phyloP scores from a whole-genome alignment of 306 rosid genomes.

The Lathyrus sativus region DNA sequence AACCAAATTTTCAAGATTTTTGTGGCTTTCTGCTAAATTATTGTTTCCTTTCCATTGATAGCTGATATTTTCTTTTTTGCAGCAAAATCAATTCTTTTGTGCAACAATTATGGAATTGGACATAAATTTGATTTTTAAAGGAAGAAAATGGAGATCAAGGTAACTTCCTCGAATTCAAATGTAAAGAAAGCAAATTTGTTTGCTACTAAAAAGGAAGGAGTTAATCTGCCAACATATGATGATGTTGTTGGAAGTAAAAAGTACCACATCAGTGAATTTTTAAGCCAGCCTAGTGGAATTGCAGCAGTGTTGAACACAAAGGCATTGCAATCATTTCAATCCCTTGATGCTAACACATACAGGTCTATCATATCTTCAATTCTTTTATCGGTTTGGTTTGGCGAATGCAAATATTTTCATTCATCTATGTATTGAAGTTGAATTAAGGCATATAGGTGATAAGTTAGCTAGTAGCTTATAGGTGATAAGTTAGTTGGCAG shows the following conservation, averaged over 20 bases:
- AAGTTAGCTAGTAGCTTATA: no score
- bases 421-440: conserved; percentile 6
- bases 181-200: conserved; percentile 69
- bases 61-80: conserved; percentile 31
- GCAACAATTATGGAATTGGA: conserved; percentile 51
- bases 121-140: conserved; percentile 42
- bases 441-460: neutral
- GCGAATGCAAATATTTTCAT: conserved; percentile 17
- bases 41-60: conserved; percentile 9
- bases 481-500: no score
- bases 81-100: conserved; percentile 43
- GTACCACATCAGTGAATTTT: conserved; percentile 69
- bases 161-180: conserved; percentile 51
- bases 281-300: conserved; percentile 73
- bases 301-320: conserved; percentile 76
- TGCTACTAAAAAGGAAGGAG: conserved; percentile 65
- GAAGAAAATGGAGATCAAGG: conserved; percentile 53
- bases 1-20: conserved; percentile 1
- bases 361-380: conserved; percentile 53
- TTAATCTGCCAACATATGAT: conserved; percentile 62
- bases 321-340: conserved; percentile 63
- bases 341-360: conserved; percentile 68
- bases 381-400: conserved; percentile 30
- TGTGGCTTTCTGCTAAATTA: neutral
- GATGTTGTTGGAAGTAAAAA: conserved; percentile 40